These are phyloP conservation scores for Acer yangbiense DNA, from an alignment of 345 rosid species.

Conservation along the genomic window DNA sequence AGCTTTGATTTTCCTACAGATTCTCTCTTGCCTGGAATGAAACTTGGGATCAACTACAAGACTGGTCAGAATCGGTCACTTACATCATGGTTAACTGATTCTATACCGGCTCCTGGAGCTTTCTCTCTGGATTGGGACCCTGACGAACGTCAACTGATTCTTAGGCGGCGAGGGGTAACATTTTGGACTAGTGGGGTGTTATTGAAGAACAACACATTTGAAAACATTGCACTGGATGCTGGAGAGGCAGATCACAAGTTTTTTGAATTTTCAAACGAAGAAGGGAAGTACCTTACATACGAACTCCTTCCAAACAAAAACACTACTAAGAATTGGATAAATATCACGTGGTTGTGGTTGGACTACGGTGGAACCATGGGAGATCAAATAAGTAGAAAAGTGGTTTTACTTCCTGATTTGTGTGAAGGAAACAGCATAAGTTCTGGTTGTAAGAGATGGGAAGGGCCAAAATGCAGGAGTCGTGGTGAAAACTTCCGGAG, in stretches of 20 bases:
- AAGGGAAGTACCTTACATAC: not conserved
- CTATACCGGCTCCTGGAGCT: not conserved
- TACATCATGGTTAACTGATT: not conserved
- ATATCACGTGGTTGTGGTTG: not conserved
- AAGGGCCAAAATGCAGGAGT: not conserved
- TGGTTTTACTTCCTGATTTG: not conserved
- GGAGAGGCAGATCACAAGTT: not conserved
- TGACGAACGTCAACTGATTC: not conserved
- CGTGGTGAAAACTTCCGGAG: not conserved
- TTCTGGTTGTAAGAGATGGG: constrained; percentile 4
- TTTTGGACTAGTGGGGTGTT: constrained; percentile 8
- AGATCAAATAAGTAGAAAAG: not conserved
- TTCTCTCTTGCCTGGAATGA: not conserved
- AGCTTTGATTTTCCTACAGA: constrained; percentile 4
- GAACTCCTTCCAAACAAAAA: not conserved
- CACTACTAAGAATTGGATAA: too few species aligned
- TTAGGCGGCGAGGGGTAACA: not conserved
- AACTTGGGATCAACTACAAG: constrained; percentile 6
- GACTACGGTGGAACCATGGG: not conserved
- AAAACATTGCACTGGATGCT: not conserved
- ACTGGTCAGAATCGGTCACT: not conserved
- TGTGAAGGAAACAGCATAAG: not conserved
- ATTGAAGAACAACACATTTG: not conserved
- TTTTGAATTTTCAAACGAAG: not conserved
- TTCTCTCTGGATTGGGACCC: constrained; percentile 6